phyloP scores from a whole-genome alignment of 805 yeast genomes.

The Candida maesae region DNA sequence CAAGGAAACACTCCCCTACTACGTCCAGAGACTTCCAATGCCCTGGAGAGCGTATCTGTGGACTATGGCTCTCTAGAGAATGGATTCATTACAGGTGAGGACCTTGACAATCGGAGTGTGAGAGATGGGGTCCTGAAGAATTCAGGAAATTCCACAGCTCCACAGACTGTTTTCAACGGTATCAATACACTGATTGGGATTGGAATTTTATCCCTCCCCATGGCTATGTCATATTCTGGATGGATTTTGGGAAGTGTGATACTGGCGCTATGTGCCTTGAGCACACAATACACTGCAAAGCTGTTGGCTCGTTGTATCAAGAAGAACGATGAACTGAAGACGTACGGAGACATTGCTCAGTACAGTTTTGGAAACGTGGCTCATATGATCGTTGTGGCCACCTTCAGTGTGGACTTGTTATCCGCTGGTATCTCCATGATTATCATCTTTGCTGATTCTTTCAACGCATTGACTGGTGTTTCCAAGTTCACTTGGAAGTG shows the following conservation, averaged over 20 bases:
- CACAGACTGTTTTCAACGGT: constrained; percentile 75
- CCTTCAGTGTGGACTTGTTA: constrained; percentile 53
- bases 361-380: constrained; percentile 43
- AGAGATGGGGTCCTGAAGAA: constrained; percentile 14
- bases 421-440: constrained; percentile 60
- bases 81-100: constrained; percentile 1
- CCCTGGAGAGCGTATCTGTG: neutral
- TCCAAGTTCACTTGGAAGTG: constrained; percentile 40
- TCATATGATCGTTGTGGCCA: constrained; percentile 41
- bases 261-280: constrained; percentile 41
- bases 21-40: constrained; percentile 2
- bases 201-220: constrained; percentile 69
- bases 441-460: constrained; percentile 58
- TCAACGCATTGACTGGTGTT: constrained; percentile 43
- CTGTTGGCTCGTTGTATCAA: constrained; percentile 47
- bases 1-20: constrained; percentile 15
- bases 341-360: constrained; percentile 59
- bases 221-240: constrained; percentile 66
- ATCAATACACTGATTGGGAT: constrained; percentile 74
- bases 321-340: constrained; percentile 36
- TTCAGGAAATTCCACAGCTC: constrained; percentile 51
- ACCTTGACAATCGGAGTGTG: constrained; percentile 16
- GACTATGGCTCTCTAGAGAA: constrained; percentile 5
- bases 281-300: constrained; percentile 51
- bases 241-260: constrained; percentile 50